phyloP scores from a whole-genome alignment of 106 monocot species.

The Triglochin maritima region DNA sequence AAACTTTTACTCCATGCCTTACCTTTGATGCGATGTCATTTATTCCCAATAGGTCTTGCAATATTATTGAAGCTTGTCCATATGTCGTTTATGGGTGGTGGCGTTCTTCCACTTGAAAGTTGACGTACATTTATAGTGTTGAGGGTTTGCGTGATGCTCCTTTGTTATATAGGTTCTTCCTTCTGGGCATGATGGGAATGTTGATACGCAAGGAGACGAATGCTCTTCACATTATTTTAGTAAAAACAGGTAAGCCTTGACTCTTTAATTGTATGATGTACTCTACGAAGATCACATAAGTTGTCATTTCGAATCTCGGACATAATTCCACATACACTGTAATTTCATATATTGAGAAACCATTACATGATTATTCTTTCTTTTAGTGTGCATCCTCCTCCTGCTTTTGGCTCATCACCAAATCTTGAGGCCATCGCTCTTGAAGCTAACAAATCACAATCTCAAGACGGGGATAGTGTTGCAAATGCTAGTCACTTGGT shows the following conservation, averaged over 20 bases:
- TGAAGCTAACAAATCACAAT: constrained; percentile 14
- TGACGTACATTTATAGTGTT: too few relatives aligned
- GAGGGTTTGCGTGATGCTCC: too few relatives aligned
- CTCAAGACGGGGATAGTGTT: constrained; percentile 12
- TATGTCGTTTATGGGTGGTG: too few relatives aligned
- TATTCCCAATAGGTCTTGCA: too few relatives aligned
- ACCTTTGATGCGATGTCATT: too few relatives aligned
- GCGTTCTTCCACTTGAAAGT: too few relatives aligned
- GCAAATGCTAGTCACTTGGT: constrained; percentile 5
- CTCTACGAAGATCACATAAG: background rate
- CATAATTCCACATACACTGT: background rate
- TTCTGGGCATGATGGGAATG: constrained; percentile 6
- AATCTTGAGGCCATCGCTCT: constrained; percentile 27
- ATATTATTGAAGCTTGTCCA: too few relatives aligned
- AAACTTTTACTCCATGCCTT: too few relatives aligned
- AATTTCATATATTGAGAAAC: background rate
- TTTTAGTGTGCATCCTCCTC: constrained; percentile 25
- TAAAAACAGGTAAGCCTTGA: constrained; percentile 8
- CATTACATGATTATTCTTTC: background rate
- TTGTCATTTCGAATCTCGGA: background rate
- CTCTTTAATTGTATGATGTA: background rate
- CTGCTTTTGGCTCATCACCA: constrained; percentile 30
- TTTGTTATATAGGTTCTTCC: constrained; percentile 6
- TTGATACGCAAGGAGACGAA: constrained; percentile 9
- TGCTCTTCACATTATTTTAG: constrained; percentile 8